These are phyloP conservation scores for Arbutus unedo DNA, from an alignment of 148 eudicot genomes.

Conservation along the genomic window DNA sequence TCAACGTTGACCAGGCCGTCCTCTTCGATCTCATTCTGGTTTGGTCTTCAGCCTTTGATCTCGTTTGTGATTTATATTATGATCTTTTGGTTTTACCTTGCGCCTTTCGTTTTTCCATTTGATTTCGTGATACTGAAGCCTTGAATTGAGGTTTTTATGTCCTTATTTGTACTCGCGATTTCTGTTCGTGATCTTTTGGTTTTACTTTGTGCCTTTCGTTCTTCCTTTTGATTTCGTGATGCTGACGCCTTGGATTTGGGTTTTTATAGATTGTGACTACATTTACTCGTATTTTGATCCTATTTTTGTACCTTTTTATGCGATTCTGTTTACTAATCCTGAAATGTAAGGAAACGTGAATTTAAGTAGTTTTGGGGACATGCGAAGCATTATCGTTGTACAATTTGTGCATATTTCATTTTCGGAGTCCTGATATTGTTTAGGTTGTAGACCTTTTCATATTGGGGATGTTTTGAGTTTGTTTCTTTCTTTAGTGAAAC, in stretches of 20 bases:
- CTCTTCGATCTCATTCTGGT: conserved; percentile 22
- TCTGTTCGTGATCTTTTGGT: no score
- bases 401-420: not conserved
- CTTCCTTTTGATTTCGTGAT: not conserved
- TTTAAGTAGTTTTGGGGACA: not conserved
- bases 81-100: not conserved
- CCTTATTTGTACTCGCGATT: not conserved
- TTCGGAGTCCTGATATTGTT: not conserved
- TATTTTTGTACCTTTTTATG: not conserved
- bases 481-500: not conserved
- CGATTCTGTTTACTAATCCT: not conserved
- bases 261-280: not conserved
- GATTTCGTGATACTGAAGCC: not conserved
- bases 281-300: not conserved
- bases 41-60: not conserved
- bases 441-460: not conserved
- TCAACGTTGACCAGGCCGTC: conserved; percentile 38
- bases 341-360: not conserved
- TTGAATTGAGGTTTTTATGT: not conserved
- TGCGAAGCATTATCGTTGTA: not conserved
- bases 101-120: not conserved
- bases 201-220: not conserved
- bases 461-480: not conserved
- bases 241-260: not conserved
- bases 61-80: not conserved